Percentiles rank a stretch among this genome's conserved stretches.
Conservation (phyloP, 2,329 filamentous ascomycete species). For the Fusarium incarnatum region DNA sequence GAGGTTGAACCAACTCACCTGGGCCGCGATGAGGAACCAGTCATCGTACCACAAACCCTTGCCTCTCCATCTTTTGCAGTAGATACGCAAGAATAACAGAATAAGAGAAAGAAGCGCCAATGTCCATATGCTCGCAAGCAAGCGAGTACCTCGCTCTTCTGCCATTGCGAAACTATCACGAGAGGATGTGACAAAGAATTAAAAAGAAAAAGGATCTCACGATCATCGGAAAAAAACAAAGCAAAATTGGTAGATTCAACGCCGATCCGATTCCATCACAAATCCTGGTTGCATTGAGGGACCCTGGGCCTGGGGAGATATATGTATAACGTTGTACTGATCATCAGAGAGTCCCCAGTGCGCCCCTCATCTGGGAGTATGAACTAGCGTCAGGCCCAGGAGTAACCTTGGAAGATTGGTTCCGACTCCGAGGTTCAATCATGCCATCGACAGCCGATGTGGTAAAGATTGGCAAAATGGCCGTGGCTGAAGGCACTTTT, state of each 20-base stretch:
- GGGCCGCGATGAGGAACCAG: slow-evolving; percentile 50
- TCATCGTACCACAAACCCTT: slow-evolving; percentile 55
- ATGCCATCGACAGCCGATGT: slow-evolving; percentile 23
- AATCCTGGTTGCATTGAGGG: slow-evolving; percentile 13
- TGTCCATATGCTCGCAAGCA: slow-evolving; percentile 50
- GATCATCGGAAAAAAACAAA: slow-evolving; percentile 1
- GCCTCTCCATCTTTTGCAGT: slow-evolving; percentile 53
- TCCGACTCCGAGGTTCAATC: slow-evolving; percentile 3
- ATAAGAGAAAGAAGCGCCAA: slow-evolving; percentile 41
- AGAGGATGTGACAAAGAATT: background rate
- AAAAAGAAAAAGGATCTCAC: background rate
- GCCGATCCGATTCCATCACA: slow-evolving; percentile 24
- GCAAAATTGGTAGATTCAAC: background rate
- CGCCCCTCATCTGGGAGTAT: background rate
- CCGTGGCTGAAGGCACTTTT: background rate
- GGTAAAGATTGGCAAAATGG: slow-evolving; percentile 33
- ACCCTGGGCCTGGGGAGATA: slow-evolving; percentile 11
- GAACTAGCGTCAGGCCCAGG: background rate
- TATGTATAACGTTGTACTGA: slow-evolving; percentile 26
- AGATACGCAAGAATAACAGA: slow-evolving; percentile 49
- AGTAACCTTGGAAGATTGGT: slow-evolving; percentile 4
- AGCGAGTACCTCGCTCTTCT: slow-evolving; percentile 45
- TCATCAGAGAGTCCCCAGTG: background rate
- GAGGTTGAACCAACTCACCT: slow-evolving; percentile 45
- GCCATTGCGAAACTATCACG: background rate